A percentile compares a stretch with the other conserved stretches of the same genome.
These are phyloP conservation scores for Sporisorium sorghi DNA, from an alignment of 1,284 basidiomycete species.

Conservation along the genomic window DNA sequence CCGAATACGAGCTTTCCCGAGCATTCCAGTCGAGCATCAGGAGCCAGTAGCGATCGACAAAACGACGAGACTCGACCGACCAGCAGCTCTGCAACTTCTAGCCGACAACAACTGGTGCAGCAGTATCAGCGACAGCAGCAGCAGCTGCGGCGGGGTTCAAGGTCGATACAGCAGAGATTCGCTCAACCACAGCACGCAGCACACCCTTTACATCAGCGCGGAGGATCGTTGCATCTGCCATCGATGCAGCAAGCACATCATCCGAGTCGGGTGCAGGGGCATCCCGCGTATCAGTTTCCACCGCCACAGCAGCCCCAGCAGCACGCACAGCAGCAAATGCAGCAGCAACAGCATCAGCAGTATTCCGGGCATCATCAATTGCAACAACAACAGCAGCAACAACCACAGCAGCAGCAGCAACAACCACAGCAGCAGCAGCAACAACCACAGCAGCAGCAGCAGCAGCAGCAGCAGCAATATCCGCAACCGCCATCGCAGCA, in stretches of 20 bases:
- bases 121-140: constrained; percentile 6
- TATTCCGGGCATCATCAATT: constrained; percentile 1
- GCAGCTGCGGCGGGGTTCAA: not conserved
- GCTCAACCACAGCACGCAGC: not conserved
- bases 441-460: not conserved
- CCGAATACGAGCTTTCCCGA: constrained; percentile 25
- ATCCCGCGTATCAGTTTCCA: constrained; percentile 10
- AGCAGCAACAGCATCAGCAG: constrained; percentile 5
- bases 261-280: constrained; percentile 8
- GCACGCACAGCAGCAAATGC: constrained; percentile 13
- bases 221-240: not conserved
- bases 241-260: constrained; percentile 25
- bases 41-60: constrained; percentile 3
- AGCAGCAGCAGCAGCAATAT: constrained; percentile 8
- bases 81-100: not conserved
- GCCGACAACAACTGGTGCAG: not conserved
- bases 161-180: not conserved
- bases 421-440: not conserved
- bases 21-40: constrained; percentile 16
- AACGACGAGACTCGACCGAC: not conserved
- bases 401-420: constrained; percentile 6
- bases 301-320: no score
- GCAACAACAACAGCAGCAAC: constrained; percentile 15
- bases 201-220: constrained; percentile 1
- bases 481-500: no score